Base-by-base conservation (phyloP, 2,329 filamentous ascomycete species). In the Pseudopyrenochaeta lycopersici region DNA sequence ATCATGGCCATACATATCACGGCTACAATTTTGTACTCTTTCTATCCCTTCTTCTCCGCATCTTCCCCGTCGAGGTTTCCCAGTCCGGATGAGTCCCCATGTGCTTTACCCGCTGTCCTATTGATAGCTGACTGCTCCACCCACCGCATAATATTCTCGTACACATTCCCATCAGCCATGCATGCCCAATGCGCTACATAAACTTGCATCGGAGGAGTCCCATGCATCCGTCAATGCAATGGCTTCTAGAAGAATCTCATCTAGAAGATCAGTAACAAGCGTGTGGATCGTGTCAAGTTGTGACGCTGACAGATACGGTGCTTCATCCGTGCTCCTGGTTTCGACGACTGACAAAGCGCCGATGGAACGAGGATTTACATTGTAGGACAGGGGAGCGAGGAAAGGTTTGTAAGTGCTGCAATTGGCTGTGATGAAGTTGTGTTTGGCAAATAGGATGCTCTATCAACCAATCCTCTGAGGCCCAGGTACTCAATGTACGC, bases 111-210 rank as follows among this genome's bases (percentile, higher is more conserved):
- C 6, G 27, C 18, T 2, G 46, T 46, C 14, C 45, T 41, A 4
- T 69, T 71, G 23, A 71, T 70, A 5, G 67, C 63, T 18, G 71
- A 49, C 52, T 71, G 63, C 21, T 63, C 47, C 9, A 67, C 62
- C 67, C 67, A 72, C 7, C 49, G 38, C 64, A 72, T 68, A 10
- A 82, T 66, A 45, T 81, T 79, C 59, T 82, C 81, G 52, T 83
- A 83, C 5, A 82, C 80, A 38, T 77, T 77, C 1, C 81, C 81
- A 64, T 83, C 80, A n/a, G n/a, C n/a, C n/a, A 47, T 75, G 77
- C 47, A 80, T 74, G 1, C 81, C 81, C 36, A 83, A 64, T 4
- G 81, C 78, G 64, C 78, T 81, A 46, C 82, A 79, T 0, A 84
- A 72, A 46, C 82, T 59, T 39, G 79, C 82, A 58, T 83, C 81